These are phyloP conservation scores for Claviceps sp. DNA, from an alignment of 2,329 filamentous ascomycete genomes.

Conservation along the genomic window DNA sequence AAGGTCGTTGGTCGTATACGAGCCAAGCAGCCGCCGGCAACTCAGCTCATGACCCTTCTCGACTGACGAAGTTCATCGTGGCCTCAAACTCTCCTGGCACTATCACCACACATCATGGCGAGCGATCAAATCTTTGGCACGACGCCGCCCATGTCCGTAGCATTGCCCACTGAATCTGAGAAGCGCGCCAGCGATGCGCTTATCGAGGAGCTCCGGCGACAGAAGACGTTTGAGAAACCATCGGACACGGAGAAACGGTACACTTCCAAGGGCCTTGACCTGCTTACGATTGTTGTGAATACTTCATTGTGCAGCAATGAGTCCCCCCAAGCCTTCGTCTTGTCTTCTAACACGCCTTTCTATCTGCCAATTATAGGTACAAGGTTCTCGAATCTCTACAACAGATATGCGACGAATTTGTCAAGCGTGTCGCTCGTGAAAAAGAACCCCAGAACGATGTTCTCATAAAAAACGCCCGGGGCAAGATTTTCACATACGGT, in stretches of 20 bases:
- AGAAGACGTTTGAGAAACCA: slow-evolving; percentile 83
- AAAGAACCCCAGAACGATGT: slow-evolving; percentile 61
- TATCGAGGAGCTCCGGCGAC: slow-evolving; percentile 68
- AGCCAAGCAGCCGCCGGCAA: not conserved
- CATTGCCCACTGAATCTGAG: slow-evolving; percentile 65
- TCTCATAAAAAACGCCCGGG: slow-evolving; percentile 70
- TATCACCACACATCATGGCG: slow-evolving; percentile 16
- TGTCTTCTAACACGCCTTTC: not conserved
- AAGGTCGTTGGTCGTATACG: not conserved
- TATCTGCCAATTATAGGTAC: slow-evolving; percentile 32
- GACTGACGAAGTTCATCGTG: not conserved
- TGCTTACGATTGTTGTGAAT: not conserved
- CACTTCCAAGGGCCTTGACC: not conserved
- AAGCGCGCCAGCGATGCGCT: slow-evolving; percentile 64
- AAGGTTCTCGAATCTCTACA: slow-evolving; percentile 66
- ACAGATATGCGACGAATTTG: slow-evolving; percentile 71
- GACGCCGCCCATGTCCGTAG: slow-evolving; percentile 69
- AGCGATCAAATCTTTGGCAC: slow-evolving; percentile 44
- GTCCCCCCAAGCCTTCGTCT: not conserved
- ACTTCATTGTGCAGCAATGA: not conserved
- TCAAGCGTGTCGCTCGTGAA: slow-evolving; percentile 62
- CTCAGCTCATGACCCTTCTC: not conserved
- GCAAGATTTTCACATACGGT: slow-evolving; percentile 90
- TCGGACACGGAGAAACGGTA: slow-evolving; percentile 76
- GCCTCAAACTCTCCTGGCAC: not conserved